Evolutionary conservation across 106 monocot genomes (phyloP).

Genomic region (Ottelia alismoides): DNA sequence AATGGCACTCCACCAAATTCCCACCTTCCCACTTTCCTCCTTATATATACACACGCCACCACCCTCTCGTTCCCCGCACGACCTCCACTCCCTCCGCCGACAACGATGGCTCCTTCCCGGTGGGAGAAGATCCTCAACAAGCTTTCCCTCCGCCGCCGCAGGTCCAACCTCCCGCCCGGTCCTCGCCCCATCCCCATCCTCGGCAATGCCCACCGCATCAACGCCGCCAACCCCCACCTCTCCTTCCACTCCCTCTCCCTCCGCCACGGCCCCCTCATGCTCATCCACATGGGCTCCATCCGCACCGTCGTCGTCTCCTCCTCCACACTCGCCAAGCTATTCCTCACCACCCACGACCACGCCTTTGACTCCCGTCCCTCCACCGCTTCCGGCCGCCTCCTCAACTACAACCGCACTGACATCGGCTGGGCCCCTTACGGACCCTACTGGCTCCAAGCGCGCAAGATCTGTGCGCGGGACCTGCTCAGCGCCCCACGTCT

Average conservation of each 20-base stretch:
- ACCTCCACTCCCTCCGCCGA: no score
- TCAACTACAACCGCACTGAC: constrained; percentile 42
- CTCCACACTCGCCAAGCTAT: constrained; percentile 13
- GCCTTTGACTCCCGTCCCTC: constrained; percentile 42
- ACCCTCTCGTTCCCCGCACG: no score
- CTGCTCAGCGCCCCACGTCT: constrained; percentile 37
- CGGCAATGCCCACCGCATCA: constrained; percentile 44
- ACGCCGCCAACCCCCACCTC: constrained; percentile 46
- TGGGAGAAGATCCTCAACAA: no score
- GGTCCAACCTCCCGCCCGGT: constrained; percentile 26
- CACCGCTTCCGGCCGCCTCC: constrained; percentile 29
- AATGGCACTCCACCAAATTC: no score
- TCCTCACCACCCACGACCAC: constrained; percentile 37
- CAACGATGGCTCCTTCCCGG: no score
- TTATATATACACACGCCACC: no score
- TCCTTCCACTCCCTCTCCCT: constrained; percentile 24
- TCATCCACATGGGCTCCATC: constrained; percentile 33
- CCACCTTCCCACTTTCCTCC: no score
- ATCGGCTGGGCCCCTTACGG: constrained; percentile 40
- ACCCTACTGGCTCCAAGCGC: constrained; percentile 26
- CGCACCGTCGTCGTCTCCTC: constrained; percentile 39
- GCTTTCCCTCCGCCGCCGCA: no score
- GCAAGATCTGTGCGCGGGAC: constrained; percentile 37
- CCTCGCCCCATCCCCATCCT: constrained; percentile 42
- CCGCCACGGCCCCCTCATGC: constrained; percentile 31